phyloP scores from a whole-genome alignment of 2,329 filamentous ascomycete species.

The Sphaerulina populicola region DNA sequence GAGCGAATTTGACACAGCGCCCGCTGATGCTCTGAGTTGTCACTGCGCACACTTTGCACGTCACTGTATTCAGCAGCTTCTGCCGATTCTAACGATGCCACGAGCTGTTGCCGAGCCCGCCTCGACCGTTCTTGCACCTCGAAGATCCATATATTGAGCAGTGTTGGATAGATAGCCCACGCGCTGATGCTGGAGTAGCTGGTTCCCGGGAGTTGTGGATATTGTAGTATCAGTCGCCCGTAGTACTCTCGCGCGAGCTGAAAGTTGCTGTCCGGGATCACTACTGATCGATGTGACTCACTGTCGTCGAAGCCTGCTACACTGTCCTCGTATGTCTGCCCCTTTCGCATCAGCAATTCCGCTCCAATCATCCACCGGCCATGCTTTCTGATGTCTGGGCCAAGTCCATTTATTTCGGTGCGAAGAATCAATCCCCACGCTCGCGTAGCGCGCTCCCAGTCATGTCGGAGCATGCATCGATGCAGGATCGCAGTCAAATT shows the following conservation, averaged over 20 bases:
- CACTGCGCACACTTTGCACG: neutral
- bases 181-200: conserved; percentile 50
- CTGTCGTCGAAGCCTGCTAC: conserved; percentile 5
- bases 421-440: conserved; percentile 68
- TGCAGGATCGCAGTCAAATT: conserved; percentile 64
- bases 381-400: conserved; percentile 60
- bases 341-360: conserved; percentile 64
- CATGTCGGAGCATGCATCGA: conserved; percentile 60
- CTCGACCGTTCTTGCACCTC: conserved; percentile 55
- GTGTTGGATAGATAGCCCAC: conserved; percentile 69
- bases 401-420: conserved; percentile 47
- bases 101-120: conserved; percentile 32
- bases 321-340: conserved; percentile 10
- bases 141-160: conserved; percentile 76
- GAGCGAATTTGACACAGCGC: conserved; percentile 4
- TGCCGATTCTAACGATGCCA: conserved; percentile 10
- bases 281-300: neutral
- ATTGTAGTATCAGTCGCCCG: conserved; percentile 66
- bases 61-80: conserved; percentile 8
- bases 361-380: conserved; percentile 76
- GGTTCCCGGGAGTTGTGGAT: conserved; percentile 57
- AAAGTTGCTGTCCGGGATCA: conserved; percentile 40
- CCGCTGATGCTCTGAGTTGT: conserved; percentile 27
- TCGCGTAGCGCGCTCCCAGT: conserved; percentile 62
- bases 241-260: conserved; percentile 60